phyloP scores from a whole-genome alignment of 805 yeast genomes.

The Yamadazyma scolyti region DNA sequence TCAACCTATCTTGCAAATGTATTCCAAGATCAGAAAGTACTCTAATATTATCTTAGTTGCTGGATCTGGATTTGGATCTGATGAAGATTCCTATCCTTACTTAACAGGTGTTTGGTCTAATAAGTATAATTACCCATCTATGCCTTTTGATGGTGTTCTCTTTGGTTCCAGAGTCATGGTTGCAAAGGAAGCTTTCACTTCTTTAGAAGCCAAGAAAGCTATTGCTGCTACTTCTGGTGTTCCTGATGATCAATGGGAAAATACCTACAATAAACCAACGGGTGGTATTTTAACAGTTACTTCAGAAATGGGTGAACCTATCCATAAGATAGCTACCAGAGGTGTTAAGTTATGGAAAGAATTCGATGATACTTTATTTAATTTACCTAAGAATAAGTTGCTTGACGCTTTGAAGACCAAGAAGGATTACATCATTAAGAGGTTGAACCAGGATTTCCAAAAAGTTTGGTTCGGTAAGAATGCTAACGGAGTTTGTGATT shows the following conservation, averaged over 20 bases:
- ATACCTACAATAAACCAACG: constrained; percentile 88
- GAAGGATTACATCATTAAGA: constrained; percentile 79
- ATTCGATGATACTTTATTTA: constrained; percentile 89
- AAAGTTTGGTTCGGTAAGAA: constrained; percentile 96
- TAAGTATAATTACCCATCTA: constrained; percentile 84
- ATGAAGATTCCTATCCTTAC: constrained; percentile 95
- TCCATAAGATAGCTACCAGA: constrained; percentile 96
- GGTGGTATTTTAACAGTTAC: constrained; percentile 96
- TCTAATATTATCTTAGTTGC: constrained; percentile 87
- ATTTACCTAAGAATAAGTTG: constrained; percentile 84
- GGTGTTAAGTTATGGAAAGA: constrained; percentile 98
- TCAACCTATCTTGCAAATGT: constrained; percentile 94
- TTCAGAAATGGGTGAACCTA: constrained; percentile 99
- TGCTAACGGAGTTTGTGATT: constrained; percentile 76
- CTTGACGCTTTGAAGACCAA: constrained; percentile 76
- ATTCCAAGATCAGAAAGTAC: constrained; percentile 88
- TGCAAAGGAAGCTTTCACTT: constrained; percentile 93
- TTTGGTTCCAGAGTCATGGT: constrained; percentile 97
- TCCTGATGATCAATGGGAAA: constrained; percentile 85
- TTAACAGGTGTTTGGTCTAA: constrained; percentile 97
- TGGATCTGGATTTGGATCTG: constrained; percentile 98
- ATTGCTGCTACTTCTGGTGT: constrained; percentile 92
- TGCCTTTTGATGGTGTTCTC: constrained; percentile 98
- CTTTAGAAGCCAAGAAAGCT: constrained; percentile 89
- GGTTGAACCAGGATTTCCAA: constrained; percentile 91